Conservation (phyloP, 306 rosid genomes). For the Acacia melanoxylon region DNA sequence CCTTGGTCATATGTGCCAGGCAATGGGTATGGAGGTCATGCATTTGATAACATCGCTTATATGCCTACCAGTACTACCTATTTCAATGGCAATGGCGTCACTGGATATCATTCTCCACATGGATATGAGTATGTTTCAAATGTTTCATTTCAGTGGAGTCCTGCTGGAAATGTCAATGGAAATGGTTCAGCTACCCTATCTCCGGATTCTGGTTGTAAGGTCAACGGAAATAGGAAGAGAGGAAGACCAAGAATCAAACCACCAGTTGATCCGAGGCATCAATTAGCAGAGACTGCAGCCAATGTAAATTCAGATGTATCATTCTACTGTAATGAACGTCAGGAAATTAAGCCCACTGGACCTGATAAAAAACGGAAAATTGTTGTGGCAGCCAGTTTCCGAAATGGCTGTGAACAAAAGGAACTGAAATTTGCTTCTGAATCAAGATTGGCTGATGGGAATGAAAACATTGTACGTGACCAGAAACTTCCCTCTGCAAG, state of each 20-base stretch:
- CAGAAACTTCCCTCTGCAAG: conserved; percentile 41
- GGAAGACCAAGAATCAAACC: conserved; percentile 66
- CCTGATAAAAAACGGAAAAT: conserved; percentile 77
- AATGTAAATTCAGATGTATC: conserved; percentile 46
- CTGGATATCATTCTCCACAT: conserved; percentile 67
- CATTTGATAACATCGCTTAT: conserved; percentile 75
- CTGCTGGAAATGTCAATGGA: conserved; percentile 57
- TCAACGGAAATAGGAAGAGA: conserved; percentile 59
- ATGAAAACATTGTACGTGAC: conserved; percentile 51
- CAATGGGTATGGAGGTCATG: conserved; percentile 79
- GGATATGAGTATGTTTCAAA: conserved; percentile 77
- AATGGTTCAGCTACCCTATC: conserved; percentile 58
- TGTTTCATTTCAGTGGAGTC: conserved; percentile 78
- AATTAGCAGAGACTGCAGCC: conserved; percentile 41
- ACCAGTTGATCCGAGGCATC: conserved; percentile 57
- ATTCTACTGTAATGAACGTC: conserved; percentile 43
- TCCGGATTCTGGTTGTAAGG: conserved; percentile 52
- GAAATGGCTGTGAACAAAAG: conserved; percentile 58
- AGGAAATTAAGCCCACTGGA: conserved; percentile 46
- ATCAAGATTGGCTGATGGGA: conserved; percentile 56
- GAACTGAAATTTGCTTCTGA: conserved; percentile 53
- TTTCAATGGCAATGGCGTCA: conserved; percentile 66
- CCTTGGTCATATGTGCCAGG: conserved; percentile 78
- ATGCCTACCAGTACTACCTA: conserved; percentile 64
- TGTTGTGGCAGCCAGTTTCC: conserved; percentile 49